These are phyloP conservation scores for Solanum sejunctum DNA, from an alignment of 257 asterid genomes.

Conservation along the genomic window DNA sequence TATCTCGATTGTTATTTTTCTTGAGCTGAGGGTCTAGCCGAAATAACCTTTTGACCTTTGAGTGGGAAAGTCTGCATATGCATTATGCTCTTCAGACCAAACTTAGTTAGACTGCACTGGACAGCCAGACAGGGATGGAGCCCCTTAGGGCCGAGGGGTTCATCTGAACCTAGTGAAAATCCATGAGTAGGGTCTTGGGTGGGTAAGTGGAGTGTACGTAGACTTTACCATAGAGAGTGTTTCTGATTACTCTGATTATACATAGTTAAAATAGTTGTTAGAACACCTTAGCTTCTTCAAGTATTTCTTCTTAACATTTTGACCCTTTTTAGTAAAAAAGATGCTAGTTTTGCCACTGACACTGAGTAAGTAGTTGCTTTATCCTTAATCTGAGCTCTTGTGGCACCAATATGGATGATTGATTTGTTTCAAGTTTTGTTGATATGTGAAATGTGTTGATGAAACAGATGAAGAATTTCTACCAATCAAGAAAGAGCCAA, in stretches of 20 bases:
- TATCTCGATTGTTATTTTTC: no score
- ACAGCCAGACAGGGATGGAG: not conserved
- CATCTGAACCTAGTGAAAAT: no score
- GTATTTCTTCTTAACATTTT: not conserved
- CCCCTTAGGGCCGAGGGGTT: not conserved
- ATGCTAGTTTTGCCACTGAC: no score
- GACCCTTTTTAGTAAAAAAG: not conserved
- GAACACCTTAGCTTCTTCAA: not conserved
- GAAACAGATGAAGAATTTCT: conserved; percentile 57
- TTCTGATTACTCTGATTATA: no score
- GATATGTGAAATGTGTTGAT: not conserved
- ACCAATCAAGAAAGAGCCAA: conserved; percentile 54
- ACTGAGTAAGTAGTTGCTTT: not conserved
- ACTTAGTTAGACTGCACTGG: not conserved
- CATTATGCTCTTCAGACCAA: no score
- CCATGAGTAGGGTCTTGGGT: no score
- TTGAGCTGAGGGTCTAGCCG: no score
- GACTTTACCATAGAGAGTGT: no score
- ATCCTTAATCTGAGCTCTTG: not conserved
- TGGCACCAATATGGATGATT: not conserved
- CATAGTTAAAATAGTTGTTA: not conserved
- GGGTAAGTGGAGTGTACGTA: no score
- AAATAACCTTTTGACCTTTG: no score
- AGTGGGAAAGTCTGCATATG: no score
- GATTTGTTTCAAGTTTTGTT: not conserved